Percentiles rank a stretch among this genome's conserved stretches.
Conservation (phyloP, 306 rosid genomes). For the Trifolium pratense region DNA sequence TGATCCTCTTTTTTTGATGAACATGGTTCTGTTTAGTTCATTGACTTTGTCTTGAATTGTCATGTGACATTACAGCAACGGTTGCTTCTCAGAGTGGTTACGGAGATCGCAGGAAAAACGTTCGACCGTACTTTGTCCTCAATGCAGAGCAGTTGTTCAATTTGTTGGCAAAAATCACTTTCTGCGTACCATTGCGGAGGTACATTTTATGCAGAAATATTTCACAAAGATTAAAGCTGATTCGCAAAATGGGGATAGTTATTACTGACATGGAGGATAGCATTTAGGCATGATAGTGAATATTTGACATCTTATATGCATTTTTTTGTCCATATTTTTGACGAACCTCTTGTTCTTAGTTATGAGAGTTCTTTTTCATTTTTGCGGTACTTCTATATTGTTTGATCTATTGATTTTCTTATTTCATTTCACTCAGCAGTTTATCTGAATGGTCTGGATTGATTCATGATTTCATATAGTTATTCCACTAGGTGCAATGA, state of each 20-base stretch:
- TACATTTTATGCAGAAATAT: conserved; percentile 8
- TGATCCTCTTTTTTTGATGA: not conserved
- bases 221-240: conserved; percentile 4
- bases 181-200: conserved; percentile 71
- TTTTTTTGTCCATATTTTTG: not conserved
- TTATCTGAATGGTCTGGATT: conserved; percentile 25
- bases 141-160: conserved; percentile 85
- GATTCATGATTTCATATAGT: conserved; percentile 1
- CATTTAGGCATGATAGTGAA: not conserved
- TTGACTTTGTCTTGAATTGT: conserved; percentile 40
- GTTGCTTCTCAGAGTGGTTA: conserved; percentile 98
- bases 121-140: conserved; percentile 84
- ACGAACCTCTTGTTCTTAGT: not conserved
- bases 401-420: conserved; percentile 26
- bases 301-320: not conserved
- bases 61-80: conserved; percentile 64
- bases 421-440: conserved; percentile 31
- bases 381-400: not conserved
- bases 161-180: conserved; percentile 92
- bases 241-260: no score
- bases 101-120: conserved; percentile 72
- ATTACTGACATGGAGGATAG: not conserved
- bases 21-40: conserved; percentile 30
- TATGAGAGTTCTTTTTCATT: not conserved
- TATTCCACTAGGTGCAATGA: conserved; percentile 3